Evolutionary conservation across 2,329 filamentous ascomycete genomes (phyloP), one percentile per base, ranked within the genome.

Genomic region (Cladophialophora bantiana): DNA sequence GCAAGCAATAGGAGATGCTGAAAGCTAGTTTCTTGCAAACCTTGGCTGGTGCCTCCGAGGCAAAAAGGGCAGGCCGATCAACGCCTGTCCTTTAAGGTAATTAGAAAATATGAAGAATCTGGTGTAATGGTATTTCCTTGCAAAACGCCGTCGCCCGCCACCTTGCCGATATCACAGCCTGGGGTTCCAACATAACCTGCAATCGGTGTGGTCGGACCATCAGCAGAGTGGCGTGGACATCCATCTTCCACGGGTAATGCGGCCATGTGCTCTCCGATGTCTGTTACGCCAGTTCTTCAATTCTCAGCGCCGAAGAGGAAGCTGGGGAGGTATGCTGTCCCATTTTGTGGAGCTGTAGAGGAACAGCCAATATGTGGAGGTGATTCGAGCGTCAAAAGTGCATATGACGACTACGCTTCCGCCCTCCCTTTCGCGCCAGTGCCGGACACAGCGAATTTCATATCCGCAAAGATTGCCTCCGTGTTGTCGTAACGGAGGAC

Each of bases 201-300:
- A 52, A 52, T 52, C 18, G 6, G 18, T 20, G 48, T 13, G 48
- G 26, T n/a, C 15, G 48, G 15, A 52, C 48, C 48, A 20, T 52
- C 26, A 31, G 9, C 10, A 31, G 12, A 52, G 48, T n/a, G 13
- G 48, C 3, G 48, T 52, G 48, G 48, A 10, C 48, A 18, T 52
- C 48, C 15, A 12, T 52, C 18, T 52, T 20, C 26, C 48, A 52
- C 48, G 48, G 48, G 18, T 15, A 52, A 52, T 52, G 48, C 48
- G 48, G 48, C 48, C 48, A 52, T 52, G 48, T 26, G 48, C 48
- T 52, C 48, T 52, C 15, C 18, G n/a, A 52, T n/a, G 48, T 4
- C 26, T 20, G 48, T 52, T 7, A 12, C 0, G 48, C 48, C 18
- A 52, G 18, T 4, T 52, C 48, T 52, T 18, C 48, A 52, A 52